Evolutionary conservation across 148 eudicot species (phyloP), one percentile per base, ranked within the genome.

Genomic region (Cornus florida): DNA sequence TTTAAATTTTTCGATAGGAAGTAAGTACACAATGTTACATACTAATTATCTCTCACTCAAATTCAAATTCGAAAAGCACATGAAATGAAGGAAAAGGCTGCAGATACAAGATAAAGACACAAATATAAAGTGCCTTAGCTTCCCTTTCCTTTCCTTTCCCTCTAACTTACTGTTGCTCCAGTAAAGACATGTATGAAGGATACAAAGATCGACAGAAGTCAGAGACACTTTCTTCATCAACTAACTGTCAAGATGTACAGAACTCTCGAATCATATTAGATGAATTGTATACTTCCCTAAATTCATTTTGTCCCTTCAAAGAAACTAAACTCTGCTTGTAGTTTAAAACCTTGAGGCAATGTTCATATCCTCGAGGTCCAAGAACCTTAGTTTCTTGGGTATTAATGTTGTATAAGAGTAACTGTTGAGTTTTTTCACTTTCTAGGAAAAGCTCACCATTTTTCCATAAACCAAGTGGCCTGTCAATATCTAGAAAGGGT

Each of bases 311-410:
- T 70, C 48, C 50, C 24, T 35, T 31, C 0, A 70, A 22, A 35
- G 50, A 70, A 70, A 70, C 72, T 32, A 70, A 6, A 23, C 72
- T 70, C 72, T 70, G 48, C 12, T 20, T 16, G 46, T 70, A 38
- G 20, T 17, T 35, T 17, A 70, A 17, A 70, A 70, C 72, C 1
- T 38, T 12, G 19, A 38, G 0, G 3, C 12, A 11, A 53, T 53
- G 2, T 10, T 70, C 28, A 12, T 53, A 1, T 53, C 59, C 59
- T 2, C 59, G 19, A 35, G 4, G n/a, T 3, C 72, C 72, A 0
- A 70, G 12, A 20, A 16, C 0, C 41, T 2, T 38, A 6, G 38
- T 19, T 38, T 38, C 28, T 39, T n/a, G 48, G 9, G 48, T 70
- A 38, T 19, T 38, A 22, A 43, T n/a, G 14, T 39, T 8, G 6